phyloP scores from a whole-genome alignment of 106 monocot genomes.

The Amphibolis antarctica region DNA sequence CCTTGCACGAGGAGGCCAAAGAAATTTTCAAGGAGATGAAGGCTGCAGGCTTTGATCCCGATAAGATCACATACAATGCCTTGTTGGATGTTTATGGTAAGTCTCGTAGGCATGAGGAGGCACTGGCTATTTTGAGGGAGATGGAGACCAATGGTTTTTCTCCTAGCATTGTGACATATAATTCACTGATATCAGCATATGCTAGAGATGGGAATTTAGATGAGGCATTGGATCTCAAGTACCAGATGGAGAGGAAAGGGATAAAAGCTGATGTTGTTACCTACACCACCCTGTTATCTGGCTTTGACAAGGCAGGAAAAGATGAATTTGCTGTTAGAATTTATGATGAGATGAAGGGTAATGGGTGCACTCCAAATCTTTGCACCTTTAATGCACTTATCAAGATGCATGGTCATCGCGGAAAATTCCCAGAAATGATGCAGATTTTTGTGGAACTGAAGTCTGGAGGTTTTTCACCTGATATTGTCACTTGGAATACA shows the following conservation, averaged over 20 bases:
- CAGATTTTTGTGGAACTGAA: slow-evolving; percentile 62
- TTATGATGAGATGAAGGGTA: slow-evolving; percentile 62
- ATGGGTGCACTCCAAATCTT: slow-evolving; percentile 63
- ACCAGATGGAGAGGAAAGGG: slow-evolving; percentile 72
- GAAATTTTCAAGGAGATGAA: slow-evolving; percentile 77
- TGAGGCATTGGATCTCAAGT: slow-evolving; percentile 69
- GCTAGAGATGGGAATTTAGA: slow-evolving; percentile 80
- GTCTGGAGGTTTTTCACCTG: slow-evolving; percentile 42
- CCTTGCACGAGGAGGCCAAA: slow-evolving; percentile 51
- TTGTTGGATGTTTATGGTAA: slow-evolving; percentile 91
- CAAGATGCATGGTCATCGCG: slow-evolving; percentile 77
- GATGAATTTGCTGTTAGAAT: slow-evolving; percentile 44
- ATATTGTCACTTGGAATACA: slow-evolving; percentile 95
- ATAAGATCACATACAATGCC: slow-evolving; percentile 84
- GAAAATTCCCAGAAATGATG: slow-evolving; percentile 82
- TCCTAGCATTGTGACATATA: slow-evolving; percentile 68
- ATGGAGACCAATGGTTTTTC: slow-evolving; percentile 60
- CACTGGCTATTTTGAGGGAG: slow-evolving; percentile 42
- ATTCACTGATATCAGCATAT: slow-evolving; percentile 73
- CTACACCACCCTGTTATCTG: slow-evolving; percentile 81
- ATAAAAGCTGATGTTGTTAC: slow-evolving; percentile 80
- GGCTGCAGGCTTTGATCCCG: slow-evolving; percentile 44
- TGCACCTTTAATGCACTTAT: slow-evolving; percentile 93
- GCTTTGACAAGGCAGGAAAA: slow-evolving; percentile 86
- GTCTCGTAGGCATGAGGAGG: slow-evolving; percentile 60